Base-by-base conservation (phyloP, 306 rosid species). In the Vigna radiata region DNA sequence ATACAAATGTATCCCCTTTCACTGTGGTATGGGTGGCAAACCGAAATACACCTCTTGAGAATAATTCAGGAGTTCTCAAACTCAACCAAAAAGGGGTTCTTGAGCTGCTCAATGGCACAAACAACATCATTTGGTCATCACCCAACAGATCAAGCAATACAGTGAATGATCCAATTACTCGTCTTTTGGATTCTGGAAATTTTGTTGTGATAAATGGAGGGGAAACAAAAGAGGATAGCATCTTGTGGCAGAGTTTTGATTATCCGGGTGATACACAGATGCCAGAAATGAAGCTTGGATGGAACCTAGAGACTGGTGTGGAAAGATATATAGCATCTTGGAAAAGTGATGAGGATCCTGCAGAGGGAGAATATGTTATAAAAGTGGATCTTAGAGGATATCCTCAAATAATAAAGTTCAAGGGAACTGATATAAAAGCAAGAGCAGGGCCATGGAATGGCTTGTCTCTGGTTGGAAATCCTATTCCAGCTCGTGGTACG, bases 11-110 rank as follows among this genome's bases (percentile, higher is more conserved):
- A 0, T 18, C 76, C 8, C 79, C 84, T 55, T 12, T 25, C 3
- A 73, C 76, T 18, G 62, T 73, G 0, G 54, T 80, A 0, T 80
- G 83, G 83, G 83, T 80, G 12, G 83, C 83, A 3, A 80, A 80
- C 69, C 7, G 83, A 64, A 46, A 29, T 4, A 29, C 19, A 2
- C 76, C 80, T 3, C 70, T 74, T 6, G 13, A 48, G 3, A 55
- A 18, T 4, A 67, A 2, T 0, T 31, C 19, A 7, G 80, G 76
- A 33, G 43, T 74, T 5, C 37, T 81, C 0, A 23, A 67, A 58
- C 16, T 81, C 65, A 15, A 72, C 12, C 33, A 60, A 7, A 5
- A 46, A 0, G 84, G 84, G 0, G 2, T 58, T 47, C 71, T 81
- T 56, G 31, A 25, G 23, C 5, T 81, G 37, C 77, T 74, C 43